Conservation (phyloP, 129 eudicot species). For the Solidago caesia region DNA sequence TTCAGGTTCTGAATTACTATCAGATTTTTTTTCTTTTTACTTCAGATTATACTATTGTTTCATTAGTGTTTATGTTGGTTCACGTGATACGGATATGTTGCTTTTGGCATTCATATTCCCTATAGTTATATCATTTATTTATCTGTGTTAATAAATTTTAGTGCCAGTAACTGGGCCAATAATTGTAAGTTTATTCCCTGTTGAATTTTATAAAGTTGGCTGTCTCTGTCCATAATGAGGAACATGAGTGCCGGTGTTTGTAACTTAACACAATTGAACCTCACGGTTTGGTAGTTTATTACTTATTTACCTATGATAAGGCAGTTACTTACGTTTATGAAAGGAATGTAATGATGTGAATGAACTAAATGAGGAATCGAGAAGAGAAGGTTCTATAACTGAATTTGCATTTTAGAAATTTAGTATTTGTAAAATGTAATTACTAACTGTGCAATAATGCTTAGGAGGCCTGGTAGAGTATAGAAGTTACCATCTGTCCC, state of each 20-base stretch:
- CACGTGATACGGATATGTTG: neutral
- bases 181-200: neutral
- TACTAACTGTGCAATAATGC: neutral
- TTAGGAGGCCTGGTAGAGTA: neutral
- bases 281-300: neutral
- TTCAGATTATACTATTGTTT: neutral
- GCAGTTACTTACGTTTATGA: neutral
- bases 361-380: neutral
- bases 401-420: neutral
- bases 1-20: constrained; percentile 51
- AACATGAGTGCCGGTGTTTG: neutral
- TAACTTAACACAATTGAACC: neutral
- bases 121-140: neutral
- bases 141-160: neutral
- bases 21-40: neutral
- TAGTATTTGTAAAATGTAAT: neutral
- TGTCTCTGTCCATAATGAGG: neutral
- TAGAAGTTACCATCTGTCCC: neutral
- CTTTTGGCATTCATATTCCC: neutral
- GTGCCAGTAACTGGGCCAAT: neutral
- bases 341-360: neutral
- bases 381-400: neutral
- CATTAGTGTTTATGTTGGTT: neutral
- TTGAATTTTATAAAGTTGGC: neutral
- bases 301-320: neutral